These are phyloP conservation scores for Apophysomyces elegans DNA, from an alignment of 371 early-diverging fungal genomes.

Conservation along the genomic window DNA sequence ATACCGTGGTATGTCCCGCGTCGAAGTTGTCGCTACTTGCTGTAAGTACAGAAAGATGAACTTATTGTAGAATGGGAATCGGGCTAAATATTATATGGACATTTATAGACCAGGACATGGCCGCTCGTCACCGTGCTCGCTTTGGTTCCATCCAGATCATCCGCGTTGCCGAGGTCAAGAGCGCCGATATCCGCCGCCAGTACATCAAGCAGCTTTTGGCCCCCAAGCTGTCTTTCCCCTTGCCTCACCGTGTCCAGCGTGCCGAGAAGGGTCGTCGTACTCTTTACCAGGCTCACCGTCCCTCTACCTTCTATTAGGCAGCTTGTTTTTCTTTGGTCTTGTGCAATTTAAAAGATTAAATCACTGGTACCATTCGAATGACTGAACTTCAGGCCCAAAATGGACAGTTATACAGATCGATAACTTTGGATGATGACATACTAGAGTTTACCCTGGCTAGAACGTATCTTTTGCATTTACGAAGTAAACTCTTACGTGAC, in stretches of 20 bases:
- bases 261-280: conserved; percentile 65
- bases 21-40: conserved; percentile 91
- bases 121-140: conserved; percentile 96
- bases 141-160: conserved; percentile 97
- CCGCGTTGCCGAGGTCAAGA: conserved; percentile 85
- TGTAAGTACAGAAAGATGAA: conserved; percentile 32
- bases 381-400: background rate
- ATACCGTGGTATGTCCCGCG: conserved; percentile 95
- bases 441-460: too few species aligned
- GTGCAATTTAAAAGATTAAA: conserved; percentile 6
- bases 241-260: conserved; percentile 92
- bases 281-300: conserved; percentile 87
- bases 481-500: too few species aligned
- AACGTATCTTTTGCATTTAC: too few species aligned
- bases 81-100: background rate
- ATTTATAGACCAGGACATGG: conserved; percentile 89
- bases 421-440: too few species aligned
- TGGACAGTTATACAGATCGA: too few species aligned
- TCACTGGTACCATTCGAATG: background rate
- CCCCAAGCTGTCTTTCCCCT: conserved; percentile 92
- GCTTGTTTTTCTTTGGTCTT: conserved; percentile 16
- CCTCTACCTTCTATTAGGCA: conserved; percentile 79
- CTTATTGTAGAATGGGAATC: background rate
- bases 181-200: conserved; percentile 89
- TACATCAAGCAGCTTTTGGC: conserved; percentile 92